Evolutionary conservation across 2,329 filamentous ascomycete species (phyloP).

Genomic region (Exophiala mesophila): DNA sequence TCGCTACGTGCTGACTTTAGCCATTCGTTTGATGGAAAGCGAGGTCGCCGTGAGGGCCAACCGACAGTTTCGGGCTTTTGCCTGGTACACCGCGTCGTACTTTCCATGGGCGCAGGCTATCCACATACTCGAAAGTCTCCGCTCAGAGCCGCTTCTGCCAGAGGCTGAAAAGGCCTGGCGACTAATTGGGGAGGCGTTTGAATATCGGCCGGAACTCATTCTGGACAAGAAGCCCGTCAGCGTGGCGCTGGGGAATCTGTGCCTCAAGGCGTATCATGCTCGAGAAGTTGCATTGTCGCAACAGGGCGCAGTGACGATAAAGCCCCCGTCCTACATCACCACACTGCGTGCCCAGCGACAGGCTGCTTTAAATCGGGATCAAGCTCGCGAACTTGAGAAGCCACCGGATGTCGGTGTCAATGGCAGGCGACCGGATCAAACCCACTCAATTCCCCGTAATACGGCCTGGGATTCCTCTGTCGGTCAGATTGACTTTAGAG

Average conservation of each 20-base stretch:
- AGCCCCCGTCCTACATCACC: not conserved
- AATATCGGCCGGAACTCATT: constrained; percentile 38
- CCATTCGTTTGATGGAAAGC: constrained; percentile 34
- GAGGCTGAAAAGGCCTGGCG: constrained; percentile 39
- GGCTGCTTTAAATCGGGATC: not conserved
- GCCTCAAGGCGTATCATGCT: constrained; percentile 42
- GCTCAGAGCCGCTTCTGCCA: constrained; percentile 32
- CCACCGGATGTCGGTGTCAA: too few relatives aligned
- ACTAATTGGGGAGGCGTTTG: constrained; percentile 40
- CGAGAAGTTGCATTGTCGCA: constrained; percentile 21
- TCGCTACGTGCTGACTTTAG: constrained; percentile 36
- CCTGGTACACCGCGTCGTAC: constrained; percentile 35
- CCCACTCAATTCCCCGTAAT: too few relatives aligned
- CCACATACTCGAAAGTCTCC: constrained; percentile 41
- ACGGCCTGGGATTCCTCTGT: too few relatives aligned
- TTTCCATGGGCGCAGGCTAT: constrained; percentile 28
- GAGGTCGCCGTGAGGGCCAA: constrained; percentile 37
- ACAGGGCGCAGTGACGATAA: not conserved
- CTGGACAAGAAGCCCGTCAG: constrained; percentile 35
- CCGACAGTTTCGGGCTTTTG: constrained; percentile 34
- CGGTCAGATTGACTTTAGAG: too few relatives aligned
- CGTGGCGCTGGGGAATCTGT: constrained; percentile 39
- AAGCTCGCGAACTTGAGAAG: too few relatives aligned
- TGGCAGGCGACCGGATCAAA: too few relatives aligned
- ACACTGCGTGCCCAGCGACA: not conserved